Percentiles rank a stretch among this genome's conserved stretches.
These are phyloP conservation scores for Rhodotorula sp. DNA, from an alignment of 1,284 basidiomycete genomes.

Conservation along the genomic window DNA sequence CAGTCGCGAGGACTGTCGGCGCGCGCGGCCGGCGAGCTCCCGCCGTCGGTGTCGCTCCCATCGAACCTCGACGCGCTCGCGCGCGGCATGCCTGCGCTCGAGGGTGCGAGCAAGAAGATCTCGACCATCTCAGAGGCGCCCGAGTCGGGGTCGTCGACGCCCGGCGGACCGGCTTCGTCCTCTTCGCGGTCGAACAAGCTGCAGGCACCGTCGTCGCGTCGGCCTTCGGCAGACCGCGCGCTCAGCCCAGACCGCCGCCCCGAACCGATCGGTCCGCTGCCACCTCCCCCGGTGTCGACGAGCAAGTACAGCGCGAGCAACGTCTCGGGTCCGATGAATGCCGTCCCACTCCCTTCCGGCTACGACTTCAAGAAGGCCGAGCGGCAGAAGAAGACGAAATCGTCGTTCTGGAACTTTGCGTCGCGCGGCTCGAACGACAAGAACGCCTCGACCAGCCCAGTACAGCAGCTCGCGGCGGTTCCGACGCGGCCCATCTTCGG, in stretches of 20 bases:
- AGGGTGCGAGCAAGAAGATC: neutral
- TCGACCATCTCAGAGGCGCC: neutral
- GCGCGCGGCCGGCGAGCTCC: conserved; percentile 19
- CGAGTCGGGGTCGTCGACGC: neutral
- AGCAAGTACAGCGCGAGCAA: conserved; percentile 63
- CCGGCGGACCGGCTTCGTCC: neutral
- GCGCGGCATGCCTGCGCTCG: conserved; percentile 2
- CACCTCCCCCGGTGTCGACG: conserved; percentile 49
- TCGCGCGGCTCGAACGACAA: conserved; percentile 25
- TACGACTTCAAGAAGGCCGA: conserved; percentile 68
- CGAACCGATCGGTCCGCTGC: conserved; percentile 55
- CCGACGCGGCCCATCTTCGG: conserved; percentile 76
- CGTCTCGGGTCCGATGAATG: conserved; percentile 86
- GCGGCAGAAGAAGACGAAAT: conserved; percentile 68
- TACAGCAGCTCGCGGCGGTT: neutral
- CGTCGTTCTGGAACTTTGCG: conserved; percentile 52
- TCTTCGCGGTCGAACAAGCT: conserved; percentile 8
- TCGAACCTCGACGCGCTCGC: conserved; percentile 37
- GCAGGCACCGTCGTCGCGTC: conserved; percentile 20
- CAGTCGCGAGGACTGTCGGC: conserved; percentile 1
- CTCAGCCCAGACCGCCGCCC: conserved; percentile 16
- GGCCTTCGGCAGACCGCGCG: conserved; percentile 14
- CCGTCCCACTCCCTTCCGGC: conserved; percentile 78
- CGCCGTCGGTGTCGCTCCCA: conserved; percentile 40
- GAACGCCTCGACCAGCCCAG: neutral